Evolutionary conservation across 306 rosid genomes (phyloP).

Genomic region (Carpinus viminea): DNA sequence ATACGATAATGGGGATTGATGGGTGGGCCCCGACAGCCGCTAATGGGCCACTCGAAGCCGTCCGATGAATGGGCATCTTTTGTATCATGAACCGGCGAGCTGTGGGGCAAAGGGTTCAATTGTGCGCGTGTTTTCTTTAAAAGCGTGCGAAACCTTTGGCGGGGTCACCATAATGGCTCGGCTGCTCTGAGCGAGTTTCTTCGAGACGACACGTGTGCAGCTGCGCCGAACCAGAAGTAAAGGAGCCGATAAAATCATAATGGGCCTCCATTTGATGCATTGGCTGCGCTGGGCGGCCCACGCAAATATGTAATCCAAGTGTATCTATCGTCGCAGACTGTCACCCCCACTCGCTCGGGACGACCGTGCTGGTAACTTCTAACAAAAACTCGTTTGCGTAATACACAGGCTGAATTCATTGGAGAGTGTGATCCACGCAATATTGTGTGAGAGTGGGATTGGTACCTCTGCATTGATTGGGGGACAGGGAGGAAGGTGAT

Average conservation of each 20-base stretch:
- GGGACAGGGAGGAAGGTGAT: constrained; percentile 21
- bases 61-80: constrained; percentile 7
- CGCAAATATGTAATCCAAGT: background rate
- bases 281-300: constrained; percentile 27
- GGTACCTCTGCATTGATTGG: background rate
- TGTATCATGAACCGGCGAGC: constrained; percentile 35
- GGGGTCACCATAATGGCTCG: constrained; percentile 38
- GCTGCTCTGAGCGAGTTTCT: constrained; percentile 17
- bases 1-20: constrained; percentile 12
- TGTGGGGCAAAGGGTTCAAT: constrained; percentile 31
- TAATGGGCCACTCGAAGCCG: constrained; percentile 28
- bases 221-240: background rate
- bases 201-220: background rate
- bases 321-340: background rate
- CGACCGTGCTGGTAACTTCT: background rate
- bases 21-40: constrained; percentile 25
- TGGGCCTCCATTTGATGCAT: constrained; percentile 26
- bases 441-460: constrained; percentile 8
- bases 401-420: background rate
- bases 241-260: background rate
- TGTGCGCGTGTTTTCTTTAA: constrained; percentile 46
- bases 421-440: constrained; percentile 14
- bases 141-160: constrained; percentile 34
- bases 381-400: background rate
- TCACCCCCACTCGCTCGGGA: background rate